Conservation (phyloP, 306 rosid genomes). For the Sindora glabra region DNA sequence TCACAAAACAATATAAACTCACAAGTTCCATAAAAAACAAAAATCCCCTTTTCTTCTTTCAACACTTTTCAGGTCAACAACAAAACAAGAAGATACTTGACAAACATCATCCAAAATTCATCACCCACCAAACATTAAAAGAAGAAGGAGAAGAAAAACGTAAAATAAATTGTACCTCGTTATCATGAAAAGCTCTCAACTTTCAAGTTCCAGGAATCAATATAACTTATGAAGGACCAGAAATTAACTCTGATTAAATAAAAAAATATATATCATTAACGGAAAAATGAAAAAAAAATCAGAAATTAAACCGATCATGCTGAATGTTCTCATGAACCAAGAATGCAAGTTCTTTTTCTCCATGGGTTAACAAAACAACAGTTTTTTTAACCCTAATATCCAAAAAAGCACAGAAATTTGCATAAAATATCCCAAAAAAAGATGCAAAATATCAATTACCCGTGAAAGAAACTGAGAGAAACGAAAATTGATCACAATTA, state of each 20-base stretch:
- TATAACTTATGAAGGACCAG: conserved; percentile 4
- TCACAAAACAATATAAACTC: too few relatives aligned
- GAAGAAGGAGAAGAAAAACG: too few relatives aligned
- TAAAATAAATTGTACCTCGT: conserved; percentile 21
- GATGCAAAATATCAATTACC: conserved; percentile 12
- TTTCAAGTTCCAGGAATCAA: conserved; percentile 28
- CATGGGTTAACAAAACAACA: conserved; percentile 5
- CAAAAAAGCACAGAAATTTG: conserved; percentile 21
- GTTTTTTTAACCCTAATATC: conserved; percentile 21
- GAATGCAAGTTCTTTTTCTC: conserved; percentile 31
- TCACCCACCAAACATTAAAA: conserved; percentile 12
- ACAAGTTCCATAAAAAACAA: too few relatives aligned
- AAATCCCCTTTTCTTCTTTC: too few relatives aligned
- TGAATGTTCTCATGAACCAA: conserved; percentile 20
- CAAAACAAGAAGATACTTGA: too few relatives aligned
- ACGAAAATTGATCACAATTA: conserved; percentile 26
- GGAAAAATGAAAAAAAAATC: too few relatives aligned
- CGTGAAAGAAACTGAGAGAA: conserved; percentile 6
- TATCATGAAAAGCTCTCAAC: conserved; percentile 40
- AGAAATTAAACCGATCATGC: background rate
- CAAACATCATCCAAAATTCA: too few relatives aligned
- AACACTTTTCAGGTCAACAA: too few relatives aligned
- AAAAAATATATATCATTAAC: background rate
- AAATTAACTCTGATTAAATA: conserved; percentile 25
- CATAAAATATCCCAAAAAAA: background rate